Base-by-base conservation (phyloP, 2,329 filamentous ascomycete species). In the Fusarium sp. region DNA sequence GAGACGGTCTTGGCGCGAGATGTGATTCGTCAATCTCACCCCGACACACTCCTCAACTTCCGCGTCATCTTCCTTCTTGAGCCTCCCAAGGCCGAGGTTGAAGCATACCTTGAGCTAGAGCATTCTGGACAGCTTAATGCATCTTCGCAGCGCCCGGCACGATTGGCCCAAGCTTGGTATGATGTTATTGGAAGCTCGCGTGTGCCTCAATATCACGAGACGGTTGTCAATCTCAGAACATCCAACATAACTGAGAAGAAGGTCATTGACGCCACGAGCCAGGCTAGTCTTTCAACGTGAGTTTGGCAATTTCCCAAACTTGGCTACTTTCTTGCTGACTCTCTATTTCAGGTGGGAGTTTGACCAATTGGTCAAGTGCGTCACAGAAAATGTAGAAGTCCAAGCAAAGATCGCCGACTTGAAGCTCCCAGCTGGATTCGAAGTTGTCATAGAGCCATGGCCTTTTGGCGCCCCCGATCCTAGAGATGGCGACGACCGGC, bases 11-110 rank as follows among this genome's bases (percentile, higher is more conserved):
- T 79, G 58, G 83, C 84, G 1, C 81, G 82, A 6, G 76, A 81
- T 40, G 68, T 80, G 3, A 80, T 85, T 8, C 70, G 80, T 16
- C 64, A 64, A 5, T 63, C 78, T 9, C 77, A 82, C 31, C 72
- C 79, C 1, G 79, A 76, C 5, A 67, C 79, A 1, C 70, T 78
- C 0, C 70, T 83, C 7, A 81, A 84, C 65, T 90, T 90, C 73
- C 83, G 87, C 11, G 83, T 85, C 42, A 86, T 88, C 64, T 87
- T 85, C 1, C 80, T 90, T 3, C 79, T 79, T 12, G 87, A 90
- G 72, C 88, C 88, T 0, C 80, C 82, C 0, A 90, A 90, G 76
- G 73, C 78, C 4, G 81, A 85, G 12, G 82, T 89, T 73, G 69
- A 85, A 1, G 72, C 67, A 0, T 90, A 85, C 56, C 79, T 90